Conservation (phyloP, 495 filamentous ascomycete species). For the Penicillium maclennaniae region DNA sequence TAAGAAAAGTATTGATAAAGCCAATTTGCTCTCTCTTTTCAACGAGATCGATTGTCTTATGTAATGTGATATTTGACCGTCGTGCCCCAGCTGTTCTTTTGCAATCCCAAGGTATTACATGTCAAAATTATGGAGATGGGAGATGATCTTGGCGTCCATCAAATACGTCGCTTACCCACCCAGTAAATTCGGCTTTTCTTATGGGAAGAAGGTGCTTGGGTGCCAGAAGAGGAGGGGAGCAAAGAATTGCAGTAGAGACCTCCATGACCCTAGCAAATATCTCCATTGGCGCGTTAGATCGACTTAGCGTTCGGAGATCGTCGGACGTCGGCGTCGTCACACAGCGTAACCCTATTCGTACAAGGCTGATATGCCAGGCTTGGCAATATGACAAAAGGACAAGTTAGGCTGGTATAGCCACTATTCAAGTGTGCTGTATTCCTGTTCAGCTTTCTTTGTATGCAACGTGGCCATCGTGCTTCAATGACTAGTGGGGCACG, state of each 20-base stretch:
- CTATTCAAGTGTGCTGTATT: not conserved
- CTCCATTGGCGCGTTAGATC: not conserved
- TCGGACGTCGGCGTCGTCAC: not conserved
- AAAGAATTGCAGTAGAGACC: slow-evolving; percentile 23
- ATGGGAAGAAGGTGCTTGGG: slow-evolving; percentile 36
- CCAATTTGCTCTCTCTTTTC: too few species aligned
- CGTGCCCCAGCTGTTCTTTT: slow-evolving; percentile 27
- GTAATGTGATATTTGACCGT: slow-evolving; percentile 40
- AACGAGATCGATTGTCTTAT: slow-evolving; percentile 35
- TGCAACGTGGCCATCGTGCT: not conserved
- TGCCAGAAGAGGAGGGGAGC: slow-evolving; percentile 38
- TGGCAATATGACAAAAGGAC: not conserved
- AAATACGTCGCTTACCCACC: slow-evolving; percentile 25
- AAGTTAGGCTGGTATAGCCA: not conserved
- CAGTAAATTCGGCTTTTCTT: slow-evolving; percentile 28
- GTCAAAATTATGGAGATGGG: slow-evolving; percentile 32
- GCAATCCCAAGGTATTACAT: slow-evolving; percentile 31
- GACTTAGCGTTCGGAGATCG: not conserved
- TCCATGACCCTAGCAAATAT: too few species aligned
- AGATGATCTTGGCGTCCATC: slow-evolving; percentile 26
- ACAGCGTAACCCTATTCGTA: not conserved
- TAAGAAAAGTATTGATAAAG: too few species aligned
- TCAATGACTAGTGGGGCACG: too few species aligned
- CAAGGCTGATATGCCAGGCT: not conserved
- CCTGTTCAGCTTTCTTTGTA: not conserved